phyloP scores from a whole-genome alignment of 257 asterid genomes.

The Henckelia pumila region DNA sequence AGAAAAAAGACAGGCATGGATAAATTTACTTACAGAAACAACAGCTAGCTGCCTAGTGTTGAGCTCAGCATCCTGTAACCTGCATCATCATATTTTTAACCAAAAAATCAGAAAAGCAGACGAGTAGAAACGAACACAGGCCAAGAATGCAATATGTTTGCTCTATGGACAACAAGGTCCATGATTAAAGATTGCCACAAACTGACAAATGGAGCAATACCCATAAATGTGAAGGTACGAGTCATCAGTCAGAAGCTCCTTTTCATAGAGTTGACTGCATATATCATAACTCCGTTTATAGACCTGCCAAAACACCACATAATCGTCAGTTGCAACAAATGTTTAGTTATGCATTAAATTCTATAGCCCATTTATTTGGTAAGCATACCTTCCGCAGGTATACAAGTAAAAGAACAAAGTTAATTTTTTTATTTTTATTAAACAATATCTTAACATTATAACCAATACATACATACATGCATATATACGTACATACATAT shows the following conservation, averaged over 20 bases:
- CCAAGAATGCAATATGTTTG: slow-evolving; percentile 9
- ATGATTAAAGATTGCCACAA: slow-evolving; percentile 13
- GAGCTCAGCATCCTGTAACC: slow-evolving; percentile 76
- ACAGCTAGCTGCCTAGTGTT: slow-evolving; percentile 89
- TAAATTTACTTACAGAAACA: slow-evolving; percentile 67
- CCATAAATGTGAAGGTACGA: slow-evolving; percentile 89
- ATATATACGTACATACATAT: too few species aligned
- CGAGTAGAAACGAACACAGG: slow-evolving; percentile 6
- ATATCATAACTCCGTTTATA: slow-evolving; percentile 85
- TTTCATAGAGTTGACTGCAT: slow-evolving; percentile 85
- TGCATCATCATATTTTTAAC: slow-evolving; percentile 37
- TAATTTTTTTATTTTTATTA: too few species aligned
- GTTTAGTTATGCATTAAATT: background rate
- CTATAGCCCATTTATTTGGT: background rate
- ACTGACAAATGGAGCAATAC: slow-evolving; percentile 38
- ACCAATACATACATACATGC: too few species aligned
- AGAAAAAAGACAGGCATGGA: background rate
- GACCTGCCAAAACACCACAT: slow-evolving; percentile 52
- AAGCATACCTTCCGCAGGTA: background rate
- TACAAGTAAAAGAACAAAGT: background rate
- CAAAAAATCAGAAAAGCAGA: slow-evolving; percentile 24
- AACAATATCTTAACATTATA: too few species aligned
- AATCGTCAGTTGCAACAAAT: slow-evolving; percentile 18
- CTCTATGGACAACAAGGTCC: slow-evolving; percentile 7
- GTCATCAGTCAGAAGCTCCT: slow-evolving; percentile 82